Percentiles rank a stretch among this genome's conserved stretches.
phyloP scores from a whole-genome alignment of 352 stramenopile genomes.

The Thraustochytrium striatum region DNA sequence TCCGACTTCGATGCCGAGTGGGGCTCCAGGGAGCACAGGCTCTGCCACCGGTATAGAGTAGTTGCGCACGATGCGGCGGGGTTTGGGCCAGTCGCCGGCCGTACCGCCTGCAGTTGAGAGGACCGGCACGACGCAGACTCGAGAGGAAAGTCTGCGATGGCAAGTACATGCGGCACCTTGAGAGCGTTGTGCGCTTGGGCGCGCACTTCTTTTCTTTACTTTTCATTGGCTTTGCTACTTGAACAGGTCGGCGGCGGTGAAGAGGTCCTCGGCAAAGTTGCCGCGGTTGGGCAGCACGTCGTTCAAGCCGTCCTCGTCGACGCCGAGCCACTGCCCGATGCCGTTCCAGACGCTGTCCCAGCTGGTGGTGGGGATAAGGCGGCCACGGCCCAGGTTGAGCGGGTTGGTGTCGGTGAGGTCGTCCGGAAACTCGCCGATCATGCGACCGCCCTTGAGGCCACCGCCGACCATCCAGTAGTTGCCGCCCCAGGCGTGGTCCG shows the following conservation, averaged over 20 bases:
- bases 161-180: no score
- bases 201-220: no score
- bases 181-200: no score
- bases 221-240: no score
- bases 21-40: no score
- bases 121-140: no score
- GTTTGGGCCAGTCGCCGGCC: no score
- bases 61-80: no score
- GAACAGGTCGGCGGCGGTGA: not conserved
- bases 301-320: slow-evolving; percentile 4
- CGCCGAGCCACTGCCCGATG: slow-evolving; percentile 59
- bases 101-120: no score
- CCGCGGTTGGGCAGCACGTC: not conserved
- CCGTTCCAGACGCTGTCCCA: slow-evolving; percentile 60
- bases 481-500: slow-evolving; percentile 58
- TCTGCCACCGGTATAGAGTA: no score
- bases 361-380: slow-evolving; percentile 60
- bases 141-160: no score
- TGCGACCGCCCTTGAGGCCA: slow-evolving; percentile 56
- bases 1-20: no score
- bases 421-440: slow-evolving; percentile 61
- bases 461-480: slow-evolving; percentile 56
- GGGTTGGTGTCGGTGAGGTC: slow-evolving; percentile 57
- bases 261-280: not conserved
- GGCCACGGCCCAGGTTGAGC: slow-evolving; percentile 55